These are phyloP conservation scores for Russula emetica DNA, from an alignment of 768 basidiomycete species.

Conservation along the genomic window DNA sequence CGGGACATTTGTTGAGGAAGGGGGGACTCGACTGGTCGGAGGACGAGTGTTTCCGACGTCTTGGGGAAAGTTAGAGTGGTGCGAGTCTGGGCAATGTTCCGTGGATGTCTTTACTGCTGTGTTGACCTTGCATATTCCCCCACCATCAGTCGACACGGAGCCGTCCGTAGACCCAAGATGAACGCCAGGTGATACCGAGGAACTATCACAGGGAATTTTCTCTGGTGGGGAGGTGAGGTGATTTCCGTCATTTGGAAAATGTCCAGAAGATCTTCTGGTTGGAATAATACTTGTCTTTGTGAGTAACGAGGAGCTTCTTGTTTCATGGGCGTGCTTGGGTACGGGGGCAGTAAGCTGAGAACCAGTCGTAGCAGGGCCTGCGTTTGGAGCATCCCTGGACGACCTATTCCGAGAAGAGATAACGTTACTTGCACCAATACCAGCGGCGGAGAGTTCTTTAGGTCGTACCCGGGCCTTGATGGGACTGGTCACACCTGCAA, in stretches of 20 bases:
- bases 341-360: background rate
- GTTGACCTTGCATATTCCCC: background rate
- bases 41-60: background rate
- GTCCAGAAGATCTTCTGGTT: background rate
- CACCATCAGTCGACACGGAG: background rate
- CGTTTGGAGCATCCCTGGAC: background rate
- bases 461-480: slow-evolving; percentile 7
- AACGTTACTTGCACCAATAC: slow-evolving; percentile 11
- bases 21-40: background rate
- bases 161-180: background rate
- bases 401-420: background rate
- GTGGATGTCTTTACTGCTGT: background rate
- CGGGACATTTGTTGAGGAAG: background rate
- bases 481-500: slow-evolving; percentile 20
- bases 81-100: background rate
- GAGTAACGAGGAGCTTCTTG: background rate
- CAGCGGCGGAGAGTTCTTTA: background rate
- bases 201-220: background rate
- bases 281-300: background rate
- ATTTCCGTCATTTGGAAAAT: background rate
- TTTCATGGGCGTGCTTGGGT: background rate
- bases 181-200: background rate
- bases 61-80: background rate
- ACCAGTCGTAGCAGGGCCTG: background rate
- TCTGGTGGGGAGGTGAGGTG: no score